Conservation (phyloP, 1,139 yeast species). For the Nematodospora anomalae region DNA sequence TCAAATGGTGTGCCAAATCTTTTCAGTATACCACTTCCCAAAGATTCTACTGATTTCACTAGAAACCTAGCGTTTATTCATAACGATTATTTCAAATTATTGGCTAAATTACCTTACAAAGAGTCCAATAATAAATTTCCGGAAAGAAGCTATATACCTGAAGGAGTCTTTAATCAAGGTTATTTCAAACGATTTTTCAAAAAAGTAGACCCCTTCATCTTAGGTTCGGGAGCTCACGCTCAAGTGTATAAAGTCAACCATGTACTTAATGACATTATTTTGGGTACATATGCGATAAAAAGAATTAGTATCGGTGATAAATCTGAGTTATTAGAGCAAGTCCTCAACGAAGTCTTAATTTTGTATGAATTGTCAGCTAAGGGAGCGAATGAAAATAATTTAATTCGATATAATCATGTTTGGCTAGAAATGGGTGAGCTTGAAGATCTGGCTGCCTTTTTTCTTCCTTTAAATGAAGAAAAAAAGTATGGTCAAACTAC, state of each 20-base stretch:
- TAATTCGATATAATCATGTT: slow-evolving; percentile 85
- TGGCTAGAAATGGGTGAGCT: slow-evolving; percentile 80
- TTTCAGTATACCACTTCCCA: slow-evolving; percentile 7
- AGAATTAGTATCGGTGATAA: slow-evolving; percentile 82
- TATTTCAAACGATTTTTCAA: slow-evolving; percentile 71
- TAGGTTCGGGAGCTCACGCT: slow-evolving; percentile 86
- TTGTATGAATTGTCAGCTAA: slow-evolving; percentile 45
- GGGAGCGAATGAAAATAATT: slow-evolving; percentile 51
- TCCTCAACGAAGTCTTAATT: slow-evolving; percentile 75
- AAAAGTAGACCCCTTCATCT: slow-evolving; percentile 34
- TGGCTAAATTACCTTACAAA: slow-evolving; percentile 30
- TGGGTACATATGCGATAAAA: slow-evolving; percentile 82
- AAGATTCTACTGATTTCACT: slow-evolving; percentile 3
- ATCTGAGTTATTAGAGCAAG: slow-evolving; percentile 63
- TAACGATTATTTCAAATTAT: slow-evolving; percentile 40
- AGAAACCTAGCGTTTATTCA: slow-evolving; percentile 28
- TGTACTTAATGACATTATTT: slow-evolving; percentile 61
- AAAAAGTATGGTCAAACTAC: slow-evolving; percentile 1
- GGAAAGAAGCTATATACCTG: slow-evolving; percentile 25
- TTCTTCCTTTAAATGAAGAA: slow-evolving; percentile 18
- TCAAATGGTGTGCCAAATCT: slow-evolving; percentile 3
- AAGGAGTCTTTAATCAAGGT: slow-evolving; percentile 63
- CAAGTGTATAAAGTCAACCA: slow-evolving; percentile 84
- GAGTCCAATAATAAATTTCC: slow-evolving; percentile 6
- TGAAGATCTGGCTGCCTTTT: slow-evolving; percentile 40